Conservation (phyloP, 768 basidiomycete species). For the Holtermannia corniformis region DNA sequence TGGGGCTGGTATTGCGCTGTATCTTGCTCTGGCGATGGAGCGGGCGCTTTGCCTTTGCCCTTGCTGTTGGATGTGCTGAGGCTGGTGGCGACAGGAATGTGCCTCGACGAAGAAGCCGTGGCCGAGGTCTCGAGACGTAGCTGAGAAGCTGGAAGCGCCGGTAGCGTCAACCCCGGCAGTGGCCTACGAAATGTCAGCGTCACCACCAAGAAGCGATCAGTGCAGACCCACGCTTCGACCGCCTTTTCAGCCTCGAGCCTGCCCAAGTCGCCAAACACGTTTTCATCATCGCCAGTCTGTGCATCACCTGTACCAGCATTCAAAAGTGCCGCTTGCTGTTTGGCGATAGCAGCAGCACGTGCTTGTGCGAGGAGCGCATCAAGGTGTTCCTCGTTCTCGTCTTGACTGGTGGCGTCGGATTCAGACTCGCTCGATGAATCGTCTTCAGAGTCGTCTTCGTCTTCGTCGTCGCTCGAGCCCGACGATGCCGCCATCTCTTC, state of each 20-base stretch:
- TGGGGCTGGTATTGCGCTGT: slow-evolving; percentile 20
- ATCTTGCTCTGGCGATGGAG: slow-evolving; percentile 16
- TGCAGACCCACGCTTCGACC: slow-evolving; percentile 22
- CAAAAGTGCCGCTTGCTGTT: not conserved
- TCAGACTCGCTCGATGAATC: slow-evolving; percentile 4
- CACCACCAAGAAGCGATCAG: not conserved
- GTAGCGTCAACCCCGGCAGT: slow-evolving; percentile 27
- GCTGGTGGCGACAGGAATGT: not conserved
- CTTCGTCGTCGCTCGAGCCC: slow-evolving; percentile 1
- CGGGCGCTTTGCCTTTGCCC: slow-evolving; percentile 1
- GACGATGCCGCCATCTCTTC: too few relatives aligned
- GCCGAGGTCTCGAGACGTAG: slow-evolving; percentile 10
- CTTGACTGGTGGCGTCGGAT: slow-evolving; percentile 4
- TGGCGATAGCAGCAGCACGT: slow-evolving; percentile 8
- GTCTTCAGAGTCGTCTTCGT: slow-evolving; percentile 1
- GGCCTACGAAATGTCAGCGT: slow-evolving; percentile 14
- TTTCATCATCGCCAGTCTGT: slow-evolving; percentile 2
- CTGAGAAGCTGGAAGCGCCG: slow-evolving; percentile 18
- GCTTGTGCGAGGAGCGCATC: slow-evolving; percentile 9
- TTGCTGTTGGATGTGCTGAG: not conserved
- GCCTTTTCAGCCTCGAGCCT: slow-evolving; percentile 14
- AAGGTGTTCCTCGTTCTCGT: slow-evolving; percentile 11
- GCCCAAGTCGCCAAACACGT: slow-evolving; percentile 15
- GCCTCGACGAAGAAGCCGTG: slow-evolving; percentile 10
- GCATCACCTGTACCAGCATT: not conserved